A percentile compares a stretch with the other conserved stretches of the same genome.
Evolutionary conservation across 1,139 yeast genomes (phyloP).

Genomic region (Candida sp.): DNA sequence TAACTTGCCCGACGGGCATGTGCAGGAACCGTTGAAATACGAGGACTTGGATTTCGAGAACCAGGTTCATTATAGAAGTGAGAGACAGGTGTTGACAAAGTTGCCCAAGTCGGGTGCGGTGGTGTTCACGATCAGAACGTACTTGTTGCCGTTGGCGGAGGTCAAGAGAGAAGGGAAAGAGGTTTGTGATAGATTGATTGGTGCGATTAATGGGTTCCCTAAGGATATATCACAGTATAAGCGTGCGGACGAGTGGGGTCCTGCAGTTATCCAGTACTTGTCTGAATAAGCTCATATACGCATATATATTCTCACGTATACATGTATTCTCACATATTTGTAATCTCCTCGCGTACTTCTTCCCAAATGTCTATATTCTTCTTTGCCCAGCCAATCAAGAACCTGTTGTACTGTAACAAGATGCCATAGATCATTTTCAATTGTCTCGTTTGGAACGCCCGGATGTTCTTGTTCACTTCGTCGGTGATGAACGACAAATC

Average conservation of each 20-base stretch:
- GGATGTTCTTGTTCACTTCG: slow-evolving; percentile 53
- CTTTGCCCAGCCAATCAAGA: slow-evolving; percentile 70
- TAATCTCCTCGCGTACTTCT: slow-evolving; percentile 56
- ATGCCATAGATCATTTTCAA: slow-evolving; percentile 47
- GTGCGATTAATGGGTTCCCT: slow-evolving; percentile 45
- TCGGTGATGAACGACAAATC: slow-evolving; percentile 60
- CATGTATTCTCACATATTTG: slow-evolving; percentile 20
- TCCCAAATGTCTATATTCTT: slow-evolving; percentile 78
- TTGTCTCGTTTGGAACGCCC: slow-evolving; percentile 54
- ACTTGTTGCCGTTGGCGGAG: slow-evolving; percentile 60
- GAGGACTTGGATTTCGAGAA: slow-evolving; percentile 55
- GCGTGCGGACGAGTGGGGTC: slow-evolving; percentile 44
- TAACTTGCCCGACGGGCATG: slow-evolving; percentile 31
- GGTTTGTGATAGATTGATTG: slow-evolving; percentile 40
- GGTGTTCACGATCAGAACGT: slow-evolving; percentile 67
- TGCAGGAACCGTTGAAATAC: slow-evolving; percentile 36
- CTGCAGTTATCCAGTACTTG: slow-evolving; percentile 36
- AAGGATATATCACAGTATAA: slow-evolving; percentile 42
- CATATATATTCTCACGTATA: neutral
- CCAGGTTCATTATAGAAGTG: slow-evolving; percentile 61
- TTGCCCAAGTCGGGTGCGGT: slow-evolving; percentile 58
- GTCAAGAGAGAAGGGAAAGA: slow-evolving; percentile 57
- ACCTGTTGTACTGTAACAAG: slow-evolving; percentile 55
- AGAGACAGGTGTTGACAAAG: slow-evolving; percentile 64
- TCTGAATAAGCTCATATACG: neutral